Evolutionary conservation across 192 early-diverging fungal species (phyloP).

Genomic region (Diversispora epigaea): DNA sequence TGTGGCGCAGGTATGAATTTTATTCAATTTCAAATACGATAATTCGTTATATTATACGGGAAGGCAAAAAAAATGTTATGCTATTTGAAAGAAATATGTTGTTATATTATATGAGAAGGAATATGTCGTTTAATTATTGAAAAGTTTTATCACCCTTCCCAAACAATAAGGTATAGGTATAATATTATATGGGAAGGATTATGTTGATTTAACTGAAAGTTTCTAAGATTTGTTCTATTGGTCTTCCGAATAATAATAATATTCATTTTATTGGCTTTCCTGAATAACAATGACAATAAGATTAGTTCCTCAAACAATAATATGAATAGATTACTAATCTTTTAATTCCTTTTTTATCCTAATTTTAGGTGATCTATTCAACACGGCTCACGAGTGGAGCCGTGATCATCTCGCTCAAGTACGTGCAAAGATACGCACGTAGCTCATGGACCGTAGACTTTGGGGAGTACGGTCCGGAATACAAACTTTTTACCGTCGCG

Average conservation of each 20-base stretch:
- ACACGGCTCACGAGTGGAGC: conserved; percentile 55
- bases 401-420: conserved; percentile 53
- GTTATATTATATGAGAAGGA: too few relatives aligned
- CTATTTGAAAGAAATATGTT: too few relatives aligned
- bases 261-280: too few relatives aligned
- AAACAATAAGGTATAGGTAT: too few relatives aligned
- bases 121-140: too few relatives aligned
- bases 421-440: conserved; percentile 50
- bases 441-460: conserved; percentile 39
- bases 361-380: neutral
- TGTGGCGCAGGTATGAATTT: neutral
- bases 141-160: too few relatives aligned
- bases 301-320: neutral
- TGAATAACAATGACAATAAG: too few relatives aligned
- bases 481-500: conserved; percentile 54
- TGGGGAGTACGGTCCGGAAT: conserved; percentile 57
- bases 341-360: neutral
- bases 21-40: neutral
- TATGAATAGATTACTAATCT: neutral
- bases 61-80: too few relatives aligned
- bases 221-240: too few relatives aligned
- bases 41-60: neutral
- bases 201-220: too few relatives aligned
- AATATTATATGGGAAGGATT: too few relatives aligned
- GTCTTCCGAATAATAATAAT: too few relatives aligned